Evolutionary conservation across 495 filamentous ascomycete genomes (phyloP), one percentile per base, ranked within the genome.

Genomic region (Pseudotulostoma volvatum): DNA sequence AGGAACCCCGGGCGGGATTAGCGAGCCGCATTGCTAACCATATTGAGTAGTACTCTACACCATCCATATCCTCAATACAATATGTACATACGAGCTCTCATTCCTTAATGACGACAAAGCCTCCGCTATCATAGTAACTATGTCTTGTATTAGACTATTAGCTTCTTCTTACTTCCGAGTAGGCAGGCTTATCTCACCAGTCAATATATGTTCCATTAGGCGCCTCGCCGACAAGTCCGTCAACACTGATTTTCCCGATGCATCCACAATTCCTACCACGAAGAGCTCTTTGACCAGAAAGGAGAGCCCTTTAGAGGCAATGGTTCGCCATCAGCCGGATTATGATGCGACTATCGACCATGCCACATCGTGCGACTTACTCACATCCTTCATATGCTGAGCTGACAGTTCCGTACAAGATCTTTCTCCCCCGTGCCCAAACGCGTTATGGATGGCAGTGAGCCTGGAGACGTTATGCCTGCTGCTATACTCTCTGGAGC

Each of bases 401-500:
- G 37, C 34, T 34, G 28, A 31, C 31, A 31, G 9, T 23, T 18
- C 45, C 5, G 5, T 5, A 28, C 23, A 28, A 93, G 87, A 37
- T 71, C 70, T 53, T 97, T 84, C 63, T 92, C 88, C 21, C 88
- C 84, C 16, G 73, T 94, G 32, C 86, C 90, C 40, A 83, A 77
- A 64, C 68, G 75, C 41, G 75, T 93, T 36, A 84, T 92, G 74
- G 79, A 87, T 57, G 87, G 86, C 47, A 90, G 81, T 55, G 86
- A 93, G 59, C 74, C 79, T n/a, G 73, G 70, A 21, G 73, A 75
- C 7, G 56, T 76, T 37, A 64, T 85, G 17, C 73, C 86, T 9
- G 90, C 84, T 25, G 85, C 83, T 38, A 73, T 88, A 32, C 66
- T 95, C 17, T 96, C 90, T 9, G 90, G 90, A 21, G 92, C 90